Percentiles rank a stretch among this genome's conserved stretches.
Conservation (phyloP, 2,329 filamentous ascomycete genomes). For the Colletotrichum eremochloae region DNA sequence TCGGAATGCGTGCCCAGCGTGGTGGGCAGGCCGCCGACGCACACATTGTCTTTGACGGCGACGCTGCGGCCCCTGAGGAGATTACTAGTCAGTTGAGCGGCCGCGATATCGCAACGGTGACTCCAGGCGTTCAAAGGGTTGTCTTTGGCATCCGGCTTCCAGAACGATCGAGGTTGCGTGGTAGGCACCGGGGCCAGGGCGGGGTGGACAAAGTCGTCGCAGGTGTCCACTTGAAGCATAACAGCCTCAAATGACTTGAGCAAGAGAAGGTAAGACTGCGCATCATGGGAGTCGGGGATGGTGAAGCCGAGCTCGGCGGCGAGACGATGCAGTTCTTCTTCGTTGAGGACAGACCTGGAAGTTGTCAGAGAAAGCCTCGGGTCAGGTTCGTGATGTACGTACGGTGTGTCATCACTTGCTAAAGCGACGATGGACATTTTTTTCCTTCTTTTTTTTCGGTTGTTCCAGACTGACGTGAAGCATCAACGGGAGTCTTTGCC, state of each 20-base stretch:
- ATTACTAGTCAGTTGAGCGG: slow-evolving; percentile 44
- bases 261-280: slow-evolving; percentile 22
- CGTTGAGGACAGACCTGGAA: background rate
- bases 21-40: slow-evolving; percentile 51
- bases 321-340: background rate
- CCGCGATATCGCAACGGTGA: slow-evolving; percentile 46
- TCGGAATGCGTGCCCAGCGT: slow-evolving; percentile 52
- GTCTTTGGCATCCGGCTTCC: slow-evolving; percentile 43
- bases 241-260: slow-evolving; percentile 42
- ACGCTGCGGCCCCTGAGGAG: slow-evolving; percentile 49
- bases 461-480: background rate
- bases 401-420: background rate
- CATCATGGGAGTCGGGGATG: slow-evolving; percentile 18
- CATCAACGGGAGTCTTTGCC: background rate
- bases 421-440: slow-evolving; percentile 3
- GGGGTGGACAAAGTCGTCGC: slow-evolving; percentile 43
- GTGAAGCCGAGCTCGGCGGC: slow-evolving; percentile 6
- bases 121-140: slow-evolving; percentile 61
- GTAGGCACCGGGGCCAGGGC: slow-evolving; percentile 38
- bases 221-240: slow-evolving; percentile 51
- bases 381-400: background rate
- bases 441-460: background rate
- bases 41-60: slow-evolving; percentile 54
- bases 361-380: background rate
- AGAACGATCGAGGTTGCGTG: slow-evolving; percentile 43